Conservation (phyloP, 306 rosid species). For the Casuarina cunninghamiana region DNA sequence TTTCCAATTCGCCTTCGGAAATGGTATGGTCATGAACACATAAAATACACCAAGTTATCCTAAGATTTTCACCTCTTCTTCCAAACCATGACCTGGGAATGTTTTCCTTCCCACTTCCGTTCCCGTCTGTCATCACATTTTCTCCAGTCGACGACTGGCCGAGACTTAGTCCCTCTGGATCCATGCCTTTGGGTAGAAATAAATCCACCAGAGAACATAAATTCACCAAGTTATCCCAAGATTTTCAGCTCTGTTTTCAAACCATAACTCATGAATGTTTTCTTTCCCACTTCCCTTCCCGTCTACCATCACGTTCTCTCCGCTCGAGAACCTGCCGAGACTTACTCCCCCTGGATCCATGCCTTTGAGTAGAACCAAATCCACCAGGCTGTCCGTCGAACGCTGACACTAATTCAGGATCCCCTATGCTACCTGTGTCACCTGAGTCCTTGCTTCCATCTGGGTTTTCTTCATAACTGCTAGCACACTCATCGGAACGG, state of each 20-base stretch:
- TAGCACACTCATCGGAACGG: constrained; percentile 68
- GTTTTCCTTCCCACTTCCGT: constrained; percentile 97
- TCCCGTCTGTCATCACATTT: constrained; percentile 81
- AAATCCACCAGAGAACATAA: constrained; percentile 35
- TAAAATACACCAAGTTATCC: background rate
- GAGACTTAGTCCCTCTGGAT: constrained; percentile 80
- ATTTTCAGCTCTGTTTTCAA: background rate
- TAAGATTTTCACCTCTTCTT: background rate
- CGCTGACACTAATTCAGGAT: constrained; percentile 70
- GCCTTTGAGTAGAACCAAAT: constrained; percentile 76
- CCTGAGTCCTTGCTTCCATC: constrained; percentile 96
- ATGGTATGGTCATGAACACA: background rate
- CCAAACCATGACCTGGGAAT: constrained; percentile 34
- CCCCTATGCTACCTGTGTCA: constrained; percentile 81
- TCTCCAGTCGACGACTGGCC: constrained; percentile 77
- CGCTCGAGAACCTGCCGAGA: constrained; percentile 76
- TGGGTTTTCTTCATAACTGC: constrained; percentile 73
- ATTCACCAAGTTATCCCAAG: background rate
- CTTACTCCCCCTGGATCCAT: constrained; percentile 76
- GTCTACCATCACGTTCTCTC: constrained; percentile 77
- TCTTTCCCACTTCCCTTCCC: constrained; percentile 98
- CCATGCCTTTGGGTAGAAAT: constrained; percentile 77
- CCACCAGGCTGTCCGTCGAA: constrained; percentile 75
- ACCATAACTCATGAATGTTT: constrained; percentile 52
- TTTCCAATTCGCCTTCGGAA: background rate